Conservation (phyloP, 2,329 filamentous ascomycete species). For the Aureobasidium lini region DNA sequence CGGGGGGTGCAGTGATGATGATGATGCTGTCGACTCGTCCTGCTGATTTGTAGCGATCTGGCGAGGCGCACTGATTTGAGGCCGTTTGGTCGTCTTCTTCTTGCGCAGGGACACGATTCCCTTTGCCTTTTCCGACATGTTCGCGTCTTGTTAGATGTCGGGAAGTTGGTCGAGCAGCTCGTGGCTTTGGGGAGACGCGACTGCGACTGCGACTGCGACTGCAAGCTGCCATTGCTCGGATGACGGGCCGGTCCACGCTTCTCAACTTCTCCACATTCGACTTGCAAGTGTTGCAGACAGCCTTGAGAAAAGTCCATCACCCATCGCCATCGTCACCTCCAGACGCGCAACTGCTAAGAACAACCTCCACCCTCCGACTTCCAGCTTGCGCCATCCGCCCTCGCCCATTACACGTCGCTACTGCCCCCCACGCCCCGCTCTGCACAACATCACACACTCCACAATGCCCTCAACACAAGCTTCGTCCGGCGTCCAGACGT, state of each 20-base stretch:
- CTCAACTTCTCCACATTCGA: too few species aligned
- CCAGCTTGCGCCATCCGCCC: too few species aligned
- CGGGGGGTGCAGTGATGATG: background rate
- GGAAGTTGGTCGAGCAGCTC: too few species aligned
- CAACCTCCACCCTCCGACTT: too few species aligned
- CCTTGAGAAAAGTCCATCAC: background rate
- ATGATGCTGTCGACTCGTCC: conserved; percentile 1
- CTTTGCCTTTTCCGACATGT: conserved; percentile 36
- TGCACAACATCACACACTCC: background rate
- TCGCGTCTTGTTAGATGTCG: background rate
- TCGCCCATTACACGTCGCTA: background rate
- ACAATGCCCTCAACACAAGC: conserved; percentile 29
- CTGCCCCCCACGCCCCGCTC: background rate
- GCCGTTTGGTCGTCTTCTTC: conserved; percentile 47
- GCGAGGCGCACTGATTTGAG: conserved; percentile 54
- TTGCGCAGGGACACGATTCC: conserved; percentile 50
- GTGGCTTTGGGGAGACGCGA: background rate
- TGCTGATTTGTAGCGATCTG: conserved; percentile 35
- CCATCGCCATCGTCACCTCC: background rate
- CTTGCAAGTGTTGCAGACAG: too few species aligned
- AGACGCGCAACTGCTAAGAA: too few species aligned
- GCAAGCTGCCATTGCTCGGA: too few species aligned
- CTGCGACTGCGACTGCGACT: too few species aligned
- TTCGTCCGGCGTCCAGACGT: conserved; percentile 41
- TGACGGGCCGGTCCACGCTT: too few species aligned